A percentile compares a stretch with the other conserved stretches of the same genome.
Conservation (phyloP, 2,329 filamentous ascomycete genomes). For the Epichloe aotearoae region DNA sequence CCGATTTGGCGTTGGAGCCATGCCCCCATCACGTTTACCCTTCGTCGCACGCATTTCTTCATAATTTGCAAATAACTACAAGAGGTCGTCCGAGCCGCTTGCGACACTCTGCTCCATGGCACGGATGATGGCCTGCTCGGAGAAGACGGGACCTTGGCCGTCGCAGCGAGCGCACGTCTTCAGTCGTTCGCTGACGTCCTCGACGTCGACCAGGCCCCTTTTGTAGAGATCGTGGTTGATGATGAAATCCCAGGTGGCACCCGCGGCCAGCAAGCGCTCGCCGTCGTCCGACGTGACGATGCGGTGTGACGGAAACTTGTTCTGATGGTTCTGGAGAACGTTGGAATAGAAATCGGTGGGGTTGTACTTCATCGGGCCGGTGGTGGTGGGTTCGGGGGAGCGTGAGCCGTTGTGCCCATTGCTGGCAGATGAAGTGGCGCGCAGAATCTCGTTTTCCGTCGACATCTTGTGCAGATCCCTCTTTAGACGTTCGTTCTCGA, state of each 20-base stretch:
- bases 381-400: conserved; percentile 36
- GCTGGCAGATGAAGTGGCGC: conserved; percentile 51
- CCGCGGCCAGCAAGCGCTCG: conserved; percentile 57
- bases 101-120: conserved; percentile 71
- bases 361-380: conserved; percentile 57
- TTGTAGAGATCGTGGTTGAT: conserved; percentile 67
- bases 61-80: conserved; percentile 11
- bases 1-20: too few relatives aligned
- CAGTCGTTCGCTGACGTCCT: conserved; percentile 64
- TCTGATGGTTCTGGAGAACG: conserved; percentile 46
- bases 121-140: conserved; percentile 56
- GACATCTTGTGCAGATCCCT: conserved; percentile 69
- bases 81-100: conserved; percentile 63
- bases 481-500: conserved; percentile 79
- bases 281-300: conserved; percentile 53
- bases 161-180: conserved; percentile 68
- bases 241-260: conserved; percentile 82
- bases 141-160: conserved; percentile 78
- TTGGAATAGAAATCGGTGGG: conserved; percentile 60
- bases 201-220: conserved; percentile 70
- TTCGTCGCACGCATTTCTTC: too few relatives aligned
- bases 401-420: conserved; percentile 23
- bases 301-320: conserved; percentile 54
- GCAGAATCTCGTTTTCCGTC: conserved; percentile 87
- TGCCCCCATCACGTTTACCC: too few relatives aligned